These are phyloP conservation scores for Botrytis tulipae DNA, from an alignment of 2,329 filamentous ascomycete genomes.

Conservation along the genomic window DNA sequence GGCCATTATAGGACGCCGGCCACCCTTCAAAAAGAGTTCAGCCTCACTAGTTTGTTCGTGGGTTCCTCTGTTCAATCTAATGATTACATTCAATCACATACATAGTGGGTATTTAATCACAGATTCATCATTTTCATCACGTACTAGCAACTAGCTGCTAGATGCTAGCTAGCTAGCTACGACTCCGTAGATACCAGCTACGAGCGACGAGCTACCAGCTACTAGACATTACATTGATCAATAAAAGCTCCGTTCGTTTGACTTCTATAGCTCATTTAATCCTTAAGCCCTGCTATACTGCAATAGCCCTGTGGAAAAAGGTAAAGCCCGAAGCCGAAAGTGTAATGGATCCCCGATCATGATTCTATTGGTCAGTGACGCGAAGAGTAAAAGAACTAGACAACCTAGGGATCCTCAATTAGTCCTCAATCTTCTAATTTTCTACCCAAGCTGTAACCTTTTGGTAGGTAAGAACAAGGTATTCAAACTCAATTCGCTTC, in stretches of 20 bases:
- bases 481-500: neutral
- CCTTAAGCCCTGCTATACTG: neutral
- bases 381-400: neutral
- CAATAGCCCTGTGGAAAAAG: neutral
- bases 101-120: neutral
- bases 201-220: no score
- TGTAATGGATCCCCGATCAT: neutral
- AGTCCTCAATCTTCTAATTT: no score
- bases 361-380: neutral
- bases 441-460: no score
- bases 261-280: neutral
- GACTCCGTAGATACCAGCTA: no score
- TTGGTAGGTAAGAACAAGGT: no score
- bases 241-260: neutral
- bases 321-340: conserved; percentile 9
- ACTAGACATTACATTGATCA: neutral
- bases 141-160: neutral
- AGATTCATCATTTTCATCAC: neutral
- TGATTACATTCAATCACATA: neutral
- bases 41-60: neutral
- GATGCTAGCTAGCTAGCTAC: no score
- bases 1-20: neutral
- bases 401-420: no score
- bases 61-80: neutral
- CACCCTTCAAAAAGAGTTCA: neutral